Evolutionary conservation across 345 rosid species (phyloP), one percentile per base, ranked within the genome.

Genomic region (Kernera saxatilis): DNA sequence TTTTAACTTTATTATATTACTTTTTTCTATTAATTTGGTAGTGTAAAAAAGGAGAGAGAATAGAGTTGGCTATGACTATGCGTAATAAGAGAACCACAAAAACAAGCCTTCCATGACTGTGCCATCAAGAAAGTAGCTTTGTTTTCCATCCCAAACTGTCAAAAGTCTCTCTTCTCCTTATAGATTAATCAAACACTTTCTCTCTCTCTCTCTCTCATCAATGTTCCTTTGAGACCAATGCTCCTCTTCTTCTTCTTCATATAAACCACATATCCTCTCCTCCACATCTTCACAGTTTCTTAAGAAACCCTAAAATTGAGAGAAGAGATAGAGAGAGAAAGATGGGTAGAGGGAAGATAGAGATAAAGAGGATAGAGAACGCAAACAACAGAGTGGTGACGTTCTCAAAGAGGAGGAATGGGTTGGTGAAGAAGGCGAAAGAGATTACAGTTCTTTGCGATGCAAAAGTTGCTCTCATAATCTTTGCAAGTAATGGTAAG

Each of bases 261-360:
- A 77, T 77, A 75, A 61, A 68, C 77, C 71, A 67, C 58, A 25
- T 27, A 43, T 69, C 48, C 22, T 64, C 71, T 49, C 43, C 61
- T 23, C 54, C 77, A 32, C 55, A 27, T 65, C 55, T 64, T 50
- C 54, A 25, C 50, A 58, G 30, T 40, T 71, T 62, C 56, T 54
- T 29, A 40, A 9, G 45, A 71, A 69, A 45, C 51, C 72, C 70
- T 25, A 79, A 67, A 62, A 25, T 17, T 40, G 10, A 25, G 50
- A 36, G 13, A 35, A 72, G 43, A 75, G 5, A 22, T 8, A 57
- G 26, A 54, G 12, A 46, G 46, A 57, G 58, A 61, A 51, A 81
- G 64, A 87, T 88, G 93, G 96, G 93, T 50, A 83, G 96, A 76
- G 96, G 91, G 0, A 88, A 84, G 82, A 85, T 85, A 62, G 92